phyloP scores from a whole-genome alignment of 1,139 yeast species.

The Tardiomyces blankii region DNA sequence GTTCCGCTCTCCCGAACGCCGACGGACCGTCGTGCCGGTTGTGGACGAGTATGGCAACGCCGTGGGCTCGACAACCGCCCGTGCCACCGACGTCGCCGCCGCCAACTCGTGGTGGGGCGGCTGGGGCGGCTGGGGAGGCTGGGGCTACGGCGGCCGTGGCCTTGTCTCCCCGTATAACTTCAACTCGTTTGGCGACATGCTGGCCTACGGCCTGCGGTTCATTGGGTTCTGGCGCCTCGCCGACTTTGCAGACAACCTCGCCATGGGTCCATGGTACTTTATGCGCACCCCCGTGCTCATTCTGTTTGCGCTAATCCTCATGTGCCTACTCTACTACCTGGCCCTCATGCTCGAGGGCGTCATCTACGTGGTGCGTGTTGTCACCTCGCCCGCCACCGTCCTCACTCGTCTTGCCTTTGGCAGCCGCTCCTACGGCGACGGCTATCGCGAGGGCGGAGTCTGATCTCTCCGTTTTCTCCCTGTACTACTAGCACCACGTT shows the following conservation, averaged over 20 bases:
- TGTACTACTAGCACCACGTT: too few species aligned
- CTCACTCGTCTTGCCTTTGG: not conserved
- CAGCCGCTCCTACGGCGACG: not conserved
- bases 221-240: not conserved
- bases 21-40: not conserved
- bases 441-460: conserved; percentile 23
- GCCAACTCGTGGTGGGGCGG: not conserved
- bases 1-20: not conserved
- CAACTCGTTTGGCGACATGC: not conserved
- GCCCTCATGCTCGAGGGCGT: not conserved
- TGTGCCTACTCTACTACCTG: not conserved
- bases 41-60: not conserved
- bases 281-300: not conserved
- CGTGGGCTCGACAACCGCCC: not conserved
- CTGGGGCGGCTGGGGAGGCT: not conserved
- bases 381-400: not conserved
- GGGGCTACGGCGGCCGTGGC: not conserved
- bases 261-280: not conserved
- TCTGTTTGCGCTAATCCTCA: not conserved
- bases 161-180: not conserved
- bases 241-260: not conserved
- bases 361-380: not conserved
- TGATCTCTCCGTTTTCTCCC: too few species aligned
- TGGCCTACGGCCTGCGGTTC: not conserved
- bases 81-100: not conserved